A percentile compares a stretch with the other conserved stretches of the same genome.
Conservation (phyloP, 1,284 basidiomycete genomes). For the Entoloma clypeatum region DNA sequence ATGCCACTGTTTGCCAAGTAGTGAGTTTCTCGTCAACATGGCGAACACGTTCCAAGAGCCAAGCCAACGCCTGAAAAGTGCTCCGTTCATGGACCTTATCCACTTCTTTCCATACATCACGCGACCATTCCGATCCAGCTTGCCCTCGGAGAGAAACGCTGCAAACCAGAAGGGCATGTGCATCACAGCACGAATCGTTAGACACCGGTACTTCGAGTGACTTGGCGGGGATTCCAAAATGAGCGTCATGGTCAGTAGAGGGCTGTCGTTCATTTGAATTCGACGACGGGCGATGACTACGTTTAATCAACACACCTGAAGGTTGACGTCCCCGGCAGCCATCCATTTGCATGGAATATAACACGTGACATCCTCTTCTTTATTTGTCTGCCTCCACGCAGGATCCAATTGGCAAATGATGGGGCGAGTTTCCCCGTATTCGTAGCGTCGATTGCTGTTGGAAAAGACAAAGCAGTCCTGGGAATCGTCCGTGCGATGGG, state of each 20-base stretch:
- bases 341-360: conserved; percentile 68
- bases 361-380: conserved; percentile 49
- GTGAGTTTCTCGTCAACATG: conserved; percentile 62
- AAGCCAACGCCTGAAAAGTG: conserved; percentile 78
- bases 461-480: conserved; percentile 83
- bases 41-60: conserved; percentile 83
- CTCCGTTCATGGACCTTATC: conserved; percentile 83
- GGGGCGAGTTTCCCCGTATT: conserved; percentile 77
- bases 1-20: conserved; percentile 53
- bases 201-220: conserved; percentile 51
- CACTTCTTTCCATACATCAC: conserved; percentile 70
- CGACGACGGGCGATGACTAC: not conserved
- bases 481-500: conserved; percentile 73
- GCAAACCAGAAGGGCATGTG: conserved; percentile 77
- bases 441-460: conserved; percentile 69
- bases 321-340: conserved; percentile 35
- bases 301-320: conserved; percentile 45
- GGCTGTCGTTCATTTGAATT: conserved; percentile 37
- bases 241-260: conserved; percentile 53
- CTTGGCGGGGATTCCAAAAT: conserved; percentile 60
- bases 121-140: conserved; percentile 77
- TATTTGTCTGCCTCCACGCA: conserved; percentile 72
- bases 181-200: conserved; percentile 63
- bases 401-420: conserved; percentile 68
- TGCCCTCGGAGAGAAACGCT: conserved; percentile 64